Base-by-base conservation (phyloP, 495 filamentous ascomycete species). In the Antarctomyces pellizariae region DNA sequence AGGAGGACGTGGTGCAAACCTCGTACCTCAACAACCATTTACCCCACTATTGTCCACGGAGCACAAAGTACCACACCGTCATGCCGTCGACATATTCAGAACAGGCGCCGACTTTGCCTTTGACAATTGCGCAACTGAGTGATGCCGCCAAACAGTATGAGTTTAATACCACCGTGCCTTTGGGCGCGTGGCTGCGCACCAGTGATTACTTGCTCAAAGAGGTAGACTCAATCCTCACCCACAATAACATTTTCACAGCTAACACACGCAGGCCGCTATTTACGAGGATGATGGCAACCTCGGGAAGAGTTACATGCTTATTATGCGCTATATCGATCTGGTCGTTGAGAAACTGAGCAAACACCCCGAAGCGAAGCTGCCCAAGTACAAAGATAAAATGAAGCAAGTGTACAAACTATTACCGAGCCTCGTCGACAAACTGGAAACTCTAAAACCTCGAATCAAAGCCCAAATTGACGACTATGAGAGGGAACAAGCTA, bases 211-310 rank as follows among this genome's bases (percentile, higher is more conserved):
- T 92, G 21, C 50, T 74, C 28, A 72, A 74, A 43, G 74, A 95
- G 67, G 83, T 84, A 32, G 29, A 52, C 40, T 13, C 16, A 7
- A 6, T 13, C 10, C 15, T 6, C 8, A 12, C 18, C 5, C 8
- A 10, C 33, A 15, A 17, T 13, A 17, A 26, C n/a, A 5, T 30
- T 15, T 7, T 14, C 4, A 8, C 10, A 13, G 7, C 22, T 36
- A 17, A 27, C 11, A n/a, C 25, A 11, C 13, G 20, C 33, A 80
- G 70, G 73, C 75, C 1, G 53, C 55, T 7, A 77, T 80, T 35
- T 92, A 92, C 46, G 62, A 83, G 40, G 63, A 54, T 11, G 89
- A 97, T 51, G 70, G 74, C 30, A 75, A 90, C 50, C 59, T 79
- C 25, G 64, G 83, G 32, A 75, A 84, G 42, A 71, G 84, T 1